phyloP scores from a whole-genome alignment of 176 grass and related monocot genomes.

The Oryza glumipatula region DNA sequence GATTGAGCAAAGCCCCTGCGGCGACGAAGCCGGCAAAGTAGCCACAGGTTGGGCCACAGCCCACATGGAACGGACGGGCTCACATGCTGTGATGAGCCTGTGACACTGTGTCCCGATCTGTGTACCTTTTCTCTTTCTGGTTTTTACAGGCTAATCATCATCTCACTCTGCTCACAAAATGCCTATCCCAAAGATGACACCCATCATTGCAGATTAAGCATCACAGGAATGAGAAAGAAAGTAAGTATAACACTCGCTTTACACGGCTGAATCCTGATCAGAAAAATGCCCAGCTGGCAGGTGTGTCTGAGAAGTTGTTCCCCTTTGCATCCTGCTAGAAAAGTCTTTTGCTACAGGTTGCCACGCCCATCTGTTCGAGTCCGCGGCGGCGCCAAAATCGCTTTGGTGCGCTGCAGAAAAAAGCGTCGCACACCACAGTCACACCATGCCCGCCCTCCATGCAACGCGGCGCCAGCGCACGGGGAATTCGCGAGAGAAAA shows the following conservation, averaged over 20 bases:
- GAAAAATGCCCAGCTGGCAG: not conserved
- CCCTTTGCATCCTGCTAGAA: no score
- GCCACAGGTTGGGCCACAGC: not conserved
- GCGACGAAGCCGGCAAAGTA: conserved; percentile 7
- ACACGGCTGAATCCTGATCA: not conserved
- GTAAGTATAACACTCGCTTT: not conserved
- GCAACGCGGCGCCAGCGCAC: not conserved
- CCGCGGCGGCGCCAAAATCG: no score
- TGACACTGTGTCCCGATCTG: not conserved
- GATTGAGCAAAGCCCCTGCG: not conserved
- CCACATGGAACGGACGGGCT: not conserved
- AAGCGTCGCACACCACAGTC: not conserved
- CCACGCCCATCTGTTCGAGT: no score
- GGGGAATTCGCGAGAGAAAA: not conserved
- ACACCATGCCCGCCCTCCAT: no score
- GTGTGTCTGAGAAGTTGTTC: not conserved
- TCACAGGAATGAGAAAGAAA: not conserved
- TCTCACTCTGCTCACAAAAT: not conserved
- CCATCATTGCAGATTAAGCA: not conserved
- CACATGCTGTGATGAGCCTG: conserved; percentile 21
- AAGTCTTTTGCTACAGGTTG: not conserved
- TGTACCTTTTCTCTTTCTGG: not conserved
- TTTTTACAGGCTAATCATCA: not conserved
- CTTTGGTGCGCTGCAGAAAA: not conserved
- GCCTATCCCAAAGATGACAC: not conserved